These are phyloP conservation scores for Globisporangium iwayamae DNA, from an alignment of 352 stramenopile species.

Conservation along the genomic window DNA sequence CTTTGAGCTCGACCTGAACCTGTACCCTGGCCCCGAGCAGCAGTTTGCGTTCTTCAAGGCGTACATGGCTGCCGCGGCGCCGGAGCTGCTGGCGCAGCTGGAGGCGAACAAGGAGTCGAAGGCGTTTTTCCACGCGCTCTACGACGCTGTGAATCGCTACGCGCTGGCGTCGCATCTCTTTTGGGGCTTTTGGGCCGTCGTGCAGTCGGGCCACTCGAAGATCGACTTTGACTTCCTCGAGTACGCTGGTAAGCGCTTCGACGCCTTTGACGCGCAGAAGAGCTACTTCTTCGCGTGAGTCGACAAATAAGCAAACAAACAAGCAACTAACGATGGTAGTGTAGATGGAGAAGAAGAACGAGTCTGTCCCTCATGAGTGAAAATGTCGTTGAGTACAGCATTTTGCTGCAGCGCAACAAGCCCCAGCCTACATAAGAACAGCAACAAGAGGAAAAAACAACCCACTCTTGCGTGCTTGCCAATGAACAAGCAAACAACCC, in stretches of 20 bases:
- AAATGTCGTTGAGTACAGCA: conserved; percentile 9
- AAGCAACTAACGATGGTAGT: not conserved
- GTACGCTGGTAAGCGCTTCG: conserved; percentile 81
- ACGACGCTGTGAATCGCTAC: conserved; percentile 85
- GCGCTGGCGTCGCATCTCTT: conserved; percentile 90
- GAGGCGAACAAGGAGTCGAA: conserved; percentile 73
- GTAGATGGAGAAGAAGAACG: conserved; percentile 3
- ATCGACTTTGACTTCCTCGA: conserved; percentile 90
- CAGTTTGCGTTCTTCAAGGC: conserved; percentile 85
- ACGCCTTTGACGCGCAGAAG: conserved; percentile 72
- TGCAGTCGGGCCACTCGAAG: conserved; percentile 88
- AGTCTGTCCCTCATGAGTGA: conserved; percentile 4
- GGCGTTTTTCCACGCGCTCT: conserved; percentile 80
- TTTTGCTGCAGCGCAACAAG: not conserved
- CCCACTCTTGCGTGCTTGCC: not conserved
- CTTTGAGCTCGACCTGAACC: conserved; percentile 88
- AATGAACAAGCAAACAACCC: not conserved
- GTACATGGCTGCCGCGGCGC: conserved; percentile 76
- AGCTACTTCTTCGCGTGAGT: conserved; percentile 53
- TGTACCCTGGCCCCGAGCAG: conserved; percentile 79
- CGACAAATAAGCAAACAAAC: not conserved
- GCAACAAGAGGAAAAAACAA: not conserved
- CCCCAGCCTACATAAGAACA: not conserved
- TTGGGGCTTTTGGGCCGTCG: conserved; percentile 93
- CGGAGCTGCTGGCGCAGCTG: conserved; percentile 56